Base-by-base conservation (phyloP, 441 rosid species). In the Omphalea diandra region DNA sequence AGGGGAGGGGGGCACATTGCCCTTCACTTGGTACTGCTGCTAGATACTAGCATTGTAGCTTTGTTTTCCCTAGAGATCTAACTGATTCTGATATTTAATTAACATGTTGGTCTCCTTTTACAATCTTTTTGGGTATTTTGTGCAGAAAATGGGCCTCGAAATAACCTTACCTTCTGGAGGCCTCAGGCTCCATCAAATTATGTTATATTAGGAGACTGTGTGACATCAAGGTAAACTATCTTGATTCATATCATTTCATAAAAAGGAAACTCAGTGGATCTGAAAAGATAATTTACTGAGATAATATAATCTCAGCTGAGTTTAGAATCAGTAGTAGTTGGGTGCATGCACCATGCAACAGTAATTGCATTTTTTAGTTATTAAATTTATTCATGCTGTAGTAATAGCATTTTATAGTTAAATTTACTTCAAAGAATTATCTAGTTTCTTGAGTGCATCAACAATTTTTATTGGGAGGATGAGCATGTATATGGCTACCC, bases 151-250 rank as follows among this genome's bases (percentile, higher is more conserved):
- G 97, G 95, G 57, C 81, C 87, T 27, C 77, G 68, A 80, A 89
- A 88, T 79, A 88, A 84, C 65, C 96, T 96, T 68, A 91, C 99
- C 63, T 85, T 96, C 79, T 96, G 99, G 99, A 89, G 99, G 81
- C 96, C 99, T 72, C 91, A 80, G 65, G 96, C 98, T 80, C 98
- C 99, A 50, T 76, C 98, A 52, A 91, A 94, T 79, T 96, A 91
- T 87, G 98, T 91, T 79, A 90, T 91, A 70, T 73, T 96, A 77
- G 99, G 99, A 78, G 99, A 96, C 73, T 96, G 98, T 80, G 95
- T 94, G 85, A 96, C 98, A 33, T 91, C 99, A 76, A 91, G 97
- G 99, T 94, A 82, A 83, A 73, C 7, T 57, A 8, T 60, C 53
- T 7, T 38, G 27, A 27, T 20, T 44, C 33, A 35, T 27, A 46